Conservation (phyloP, 768 basidiomycete species). For the Macrolepiota dolichaula region DNA sequence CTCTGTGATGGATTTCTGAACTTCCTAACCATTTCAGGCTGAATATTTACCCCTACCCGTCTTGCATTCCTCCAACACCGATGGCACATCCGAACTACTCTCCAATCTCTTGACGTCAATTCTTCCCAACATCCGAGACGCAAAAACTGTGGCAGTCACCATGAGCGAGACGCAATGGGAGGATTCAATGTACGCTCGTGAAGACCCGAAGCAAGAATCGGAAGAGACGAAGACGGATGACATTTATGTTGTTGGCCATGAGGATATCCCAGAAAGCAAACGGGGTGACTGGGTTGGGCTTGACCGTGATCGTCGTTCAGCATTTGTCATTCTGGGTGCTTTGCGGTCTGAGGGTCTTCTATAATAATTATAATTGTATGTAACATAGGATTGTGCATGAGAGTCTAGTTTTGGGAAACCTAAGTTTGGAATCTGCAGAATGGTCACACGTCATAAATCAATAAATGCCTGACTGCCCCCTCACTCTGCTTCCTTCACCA, state of each 20-base stretch:
- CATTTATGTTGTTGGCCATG: conserved; percentile 61
- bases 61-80: conserved; percentile 58
- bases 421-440: not conserved
- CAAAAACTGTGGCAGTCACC: conserved; percentile 74
- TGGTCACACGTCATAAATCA: not conserved
- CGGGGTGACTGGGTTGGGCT: conserved; percentile 75
- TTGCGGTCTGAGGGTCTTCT: conserved; percentile 70
- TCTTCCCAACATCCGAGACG: conserved; percentile 68
- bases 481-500: not conserved
- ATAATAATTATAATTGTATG: conserved; percentile 14
- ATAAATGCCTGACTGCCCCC: not conserved
- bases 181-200: conserved; percentile 74
- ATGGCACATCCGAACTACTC: conserved; percentile 70
- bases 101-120: conserved; percentile 74
- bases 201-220: conserved; percentile 32
- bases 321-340: conserved; percentile 76
- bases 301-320: conserved; percentile 75
- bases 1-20: conserved; percentile 2
- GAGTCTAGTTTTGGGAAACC: not conserved
- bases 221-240: conserved; percentile 33
- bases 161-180: conserved; percentile 79
- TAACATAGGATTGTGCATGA: not conserved
- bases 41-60: conserved; percentile 79
- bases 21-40: conserved; percentile 42
- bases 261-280: conserved; percentile 43